These are phyloP conservation scores for Sugiyamaella neomexicana DNA, from an alignment of 1,139 yeast species.

Conservation along the genomic window DNA sequence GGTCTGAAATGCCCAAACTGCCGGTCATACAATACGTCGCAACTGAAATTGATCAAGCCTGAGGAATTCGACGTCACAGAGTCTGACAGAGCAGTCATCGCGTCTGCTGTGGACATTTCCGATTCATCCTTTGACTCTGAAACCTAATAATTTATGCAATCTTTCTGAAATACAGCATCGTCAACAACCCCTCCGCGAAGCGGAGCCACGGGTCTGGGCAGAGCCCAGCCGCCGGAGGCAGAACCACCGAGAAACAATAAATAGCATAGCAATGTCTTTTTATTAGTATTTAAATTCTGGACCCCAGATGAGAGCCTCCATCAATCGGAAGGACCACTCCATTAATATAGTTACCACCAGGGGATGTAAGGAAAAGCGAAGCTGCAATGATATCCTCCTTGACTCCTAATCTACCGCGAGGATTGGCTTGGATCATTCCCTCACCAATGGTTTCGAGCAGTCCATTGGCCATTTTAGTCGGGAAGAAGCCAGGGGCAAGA, in stretches of 20 bases:
- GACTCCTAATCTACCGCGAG: conserved; percentile 63
- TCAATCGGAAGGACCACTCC: conserved; percentile 75
- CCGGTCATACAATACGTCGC: conserved; percentile 81
- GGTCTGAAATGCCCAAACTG: conserved; percentile 89
- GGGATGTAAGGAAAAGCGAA: conserved; percentile 60
- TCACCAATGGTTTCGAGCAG: conserved; percentile 54
- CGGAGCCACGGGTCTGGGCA: neutral
- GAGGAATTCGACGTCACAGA: conserved; percentile 39
- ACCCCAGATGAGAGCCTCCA: conserved; percentile 54
- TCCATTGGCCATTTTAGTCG: conserved; percentile 74
- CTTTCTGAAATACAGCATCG: neutral
- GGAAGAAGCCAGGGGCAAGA: conserved; percentile 79
- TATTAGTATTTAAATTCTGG: conserved; percentile 31
- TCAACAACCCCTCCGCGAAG: neutral
- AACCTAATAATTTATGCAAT: neutral
- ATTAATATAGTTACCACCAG: conserved; percentile 61
- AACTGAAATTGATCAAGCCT: conserved; percentile 54
- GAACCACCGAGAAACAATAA: too few relatives aligned
- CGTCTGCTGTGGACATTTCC: conserved; percentile 12
- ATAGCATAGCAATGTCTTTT: too few relatives aligned
- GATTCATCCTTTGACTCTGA: conserved; percentile 11
- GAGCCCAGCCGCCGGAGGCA: neutral
- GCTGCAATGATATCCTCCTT: conserved; percentile 61
- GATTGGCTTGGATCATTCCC: conserved; percentile 51
- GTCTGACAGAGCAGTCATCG: conserved; percentile 6